Percentiles rank a stretch among this genome's conserved stretches.
These are phyloP conservation scores for Clarireedia paspali DNA, from an alignment of 2,329 filamentous ascomycete species.

Conservation along the genomic window DNA sequence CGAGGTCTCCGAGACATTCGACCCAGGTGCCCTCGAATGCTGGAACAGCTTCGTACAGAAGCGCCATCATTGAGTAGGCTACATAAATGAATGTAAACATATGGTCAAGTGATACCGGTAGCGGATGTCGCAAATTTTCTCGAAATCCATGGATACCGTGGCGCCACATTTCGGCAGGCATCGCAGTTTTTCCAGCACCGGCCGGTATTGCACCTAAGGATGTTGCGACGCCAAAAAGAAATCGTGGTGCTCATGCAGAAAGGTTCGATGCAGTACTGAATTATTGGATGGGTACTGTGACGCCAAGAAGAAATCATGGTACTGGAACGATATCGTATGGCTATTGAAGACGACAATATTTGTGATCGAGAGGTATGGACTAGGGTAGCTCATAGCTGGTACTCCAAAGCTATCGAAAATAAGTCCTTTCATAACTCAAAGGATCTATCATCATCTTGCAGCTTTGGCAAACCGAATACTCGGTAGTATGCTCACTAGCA, in stretches of 20 bases:
- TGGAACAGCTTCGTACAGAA: constrained; percentile 78
- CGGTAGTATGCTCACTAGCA: constrained; percentile 69
- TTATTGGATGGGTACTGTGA: constrained; percentile 34
- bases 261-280: constrained; percentile 62
- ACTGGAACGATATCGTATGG: constrained; percentile 76
- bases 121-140: constrained; percentile 63
- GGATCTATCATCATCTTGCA: constrained; percentile 83
- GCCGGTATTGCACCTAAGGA: constrained; percentile 65
- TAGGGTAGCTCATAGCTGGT: constrained; percentile 68
- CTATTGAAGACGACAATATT: constrained; percentile 77
- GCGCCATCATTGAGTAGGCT: constrained; percentile 80
- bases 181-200: constrained; percentile 73
- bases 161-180: constrained; percentile 91
- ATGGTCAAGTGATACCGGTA: constrained; percentile 68
- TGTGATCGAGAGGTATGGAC: constrained; percentile 72
- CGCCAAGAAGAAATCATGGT: constrained; percentile 60
- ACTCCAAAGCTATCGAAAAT: constrained; percentile 62
- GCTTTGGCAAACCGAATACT: constrained; percentile 62
- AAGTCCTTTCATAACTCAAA: constrained; percentile 58
- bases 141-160: constrained; percentile 84
- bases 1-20: constrained; percentile 81
- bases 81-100: constrained; percentile 63
- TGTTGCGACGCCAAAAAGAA: constrained; percentile 86
- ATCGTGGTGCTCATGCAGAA: constrained; percentile 77
- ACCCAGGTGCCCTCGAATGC: constrained; percentile 76